A percentile compares a stretch with the other conserved stretches of the same genome.
phyloP scores from a whole-genome alignment of 805 yeast species.

The Candida broadrunensis region DNA sequence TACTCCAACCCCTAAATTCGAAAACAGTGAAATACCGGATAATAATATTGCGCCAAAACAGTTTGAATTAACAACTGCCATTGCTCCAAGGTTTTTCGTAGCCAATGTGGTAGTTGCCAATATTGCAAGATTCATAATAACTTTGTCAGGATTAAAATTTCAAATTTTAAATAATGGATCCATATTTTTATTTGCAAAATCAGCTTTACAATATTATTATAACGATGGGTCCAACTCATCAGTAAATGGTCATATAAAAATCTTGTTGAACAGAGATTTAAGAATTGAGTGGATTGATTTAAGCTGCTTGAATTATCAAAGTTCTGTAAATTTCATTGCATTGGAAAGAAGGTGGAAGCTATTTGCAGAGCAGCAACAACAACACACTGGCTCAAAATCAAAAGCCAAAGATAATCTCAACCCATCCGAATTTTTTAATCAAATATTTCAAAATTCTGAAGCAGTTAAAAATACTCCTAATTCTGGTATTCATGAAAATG shows the following conservation, averaged over 20 bases:
- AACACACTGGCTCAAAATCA: slow-evolving; percentile 7
- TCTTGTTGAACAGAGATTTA: slow-evolving; percentile 59
- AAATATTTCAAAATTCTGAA: slow-evolving; percentile 23
- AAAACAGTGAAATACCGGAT: not conserved
- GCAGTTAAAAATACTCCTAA: slow-evolving; percentile 49
- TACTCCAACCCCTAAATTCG: slow-evolving; percentile 2
- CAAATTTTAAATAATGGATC: slow-evolving; percentile 40
- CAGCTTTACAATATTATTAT: slow-evolving; percentile 39
- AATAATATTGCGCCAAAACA: slow-evolving; percentile 22
- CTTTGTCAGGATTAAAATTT: slow-evolving; percentile 35
- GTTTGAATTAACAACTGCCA: slow-evolving; percentile 61
- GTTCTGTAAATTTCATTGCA: slow-evolving; percentile 19
- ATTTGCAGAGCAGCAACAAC: slow-evolving; percentile 8
- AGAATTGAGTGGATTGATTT: slow-evolving; percentile 74
- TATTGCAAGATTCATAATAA: slow-evolving; percentile 21
- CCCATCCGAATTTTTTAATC: slow-evolving; percentile 12
- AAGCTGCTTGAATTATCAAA: slow-evolving; percentile 29
- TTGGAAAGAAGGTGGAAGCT: slow-evolving; percentile 26
- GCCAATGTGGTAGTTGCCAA: slow-evolving; percentile 49
- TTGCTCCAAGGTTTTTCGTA: slow-evolving; percentile 62
- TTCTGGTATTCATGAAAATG: slow-evolving; percentile 62
- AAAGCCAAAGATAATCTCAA: slow-evolving; percentile 8
- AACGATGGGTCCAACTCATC: slow-evolving; percentile 69
- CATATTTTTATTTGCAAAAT: slow-evolving; percentile 29
- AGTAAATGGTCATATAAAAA: slow-evolving; percentile 58